phyloP scores from a whole-genome alignment of 176 grass and related monocot genomes.

The Pharus latifolius region DNA sequence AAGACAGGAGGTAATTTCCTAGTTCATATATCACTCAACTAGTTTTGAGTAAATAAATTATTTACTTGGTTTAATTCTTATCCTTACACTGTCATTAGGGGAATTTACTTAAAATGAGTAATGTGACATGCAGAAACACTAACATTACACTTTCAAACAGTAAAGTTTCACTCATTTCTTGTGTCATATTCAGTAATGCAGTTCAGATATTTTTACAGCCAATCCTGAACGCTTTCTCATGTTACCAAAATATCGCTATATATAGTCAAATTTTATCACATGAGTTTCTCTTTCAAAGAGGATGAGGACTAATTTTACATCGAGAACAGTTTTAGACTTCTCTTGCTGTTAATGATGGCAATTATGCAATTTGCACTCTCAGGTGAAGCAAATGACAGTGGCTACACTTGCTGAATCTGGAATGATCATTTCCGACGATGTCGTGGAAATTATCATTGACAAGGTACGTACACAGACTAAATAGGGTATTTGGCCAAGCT shows the following conservation, averaged over 20 bases:
- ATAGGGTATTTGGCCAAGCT: no score
- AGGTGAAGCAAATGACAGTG: slow-evolving; percentile 50
- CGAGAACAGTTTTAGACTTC: background rate
- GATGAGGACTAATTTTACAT: background rate
- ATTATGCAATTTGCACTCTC: background rate
- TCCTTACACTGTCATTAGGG: background rate
- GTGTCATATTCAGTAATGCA: background rate
- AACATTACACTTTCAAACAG: background rate
- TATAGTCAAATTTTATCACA: background rate
- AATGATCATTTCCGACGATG: slow-evolving; percentile 23
- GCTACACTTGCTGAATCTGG: slow-evolving; percentile 32
- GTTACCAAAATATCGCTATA: no score
- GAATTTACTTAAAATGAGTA: background rate
- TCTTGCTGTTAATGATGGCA: background rate
- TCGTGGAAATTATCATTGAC: slow-evolving; percentile 35
- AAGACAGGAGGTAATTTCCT: slow-evolving; percentile 32
- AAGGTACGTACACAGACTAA: slow-evolving; percentile 37
- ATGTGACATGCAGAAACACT: background rate
- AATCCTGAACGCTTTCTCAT: no score
- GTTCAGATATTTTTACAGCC: no score
- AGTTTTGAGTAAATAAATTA: background rate
- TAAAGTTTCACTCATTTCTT: background rate
- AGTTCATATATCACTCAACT: background rate
- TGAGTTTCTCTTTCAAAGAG: background rate
- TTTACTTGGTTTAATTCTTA: background rate